Evolutionary conservation across 257 asterid genomes (phyloP), one percentile per base, ranked within the genome.

Genomic region (Thymus quinquecostatus): DNA sequence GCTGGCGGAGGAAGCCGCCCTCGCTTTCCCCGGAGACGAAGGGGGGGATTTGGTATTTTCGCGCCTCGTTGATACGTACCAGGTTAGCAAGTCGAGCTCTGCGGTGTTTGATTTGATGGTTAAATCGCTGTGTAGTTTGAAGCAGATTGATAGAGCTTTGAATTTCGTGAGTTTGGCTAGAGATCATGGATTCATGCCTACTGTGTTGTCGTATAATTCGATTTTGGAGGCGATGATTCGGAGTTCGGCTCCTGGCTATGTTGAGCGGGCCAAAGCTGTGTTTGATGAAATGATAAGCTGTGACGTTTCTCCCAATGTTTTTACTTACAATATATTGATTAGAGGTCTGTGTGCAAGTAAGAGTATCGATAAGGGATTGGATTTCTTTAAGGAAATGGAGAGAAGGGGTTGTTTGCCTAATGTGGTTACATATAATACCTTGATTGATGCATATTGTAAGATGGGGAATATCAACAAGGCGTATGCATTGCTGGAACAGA

Each of bases 81-180:
- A 82, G 75, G 71, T 76, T 4, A 86, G 95, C 83, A 74, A 73
- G 66, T 92, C 96, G 10, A 92, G 90, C 86, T 92, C 98, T 36
- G 91, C 91, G 10, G 95, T 90, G 49, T 80, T 92, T 56, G 97
- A 92, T 72, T 81, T 90, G 85, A 68, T 86, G 84, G 89, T 92
- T 41, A 90, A 88, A 66, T 80, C 89, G 21, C 70, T 86, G 10
- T 90, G 95, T 60, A 82, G 62, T 34, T 73, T 92, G 89, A 81
- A 80, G 77, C 82, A 86, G 86, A 80, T 90, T 60, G 88, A 85
- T 68, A 85, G 88, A 64, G 97, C 97, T 61, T 68, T 83, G 33
- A 82, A 73, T 64, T 36, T 87, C 5, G 75, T 90, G 6, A 57
- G 45, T 11, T 80, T 84, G 66, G 88, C 95, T 1, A 92, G 87